Conservation (phyloP, 2,329 filamentous ascomycete genomes). For the Cercospora sp. region DNA sequence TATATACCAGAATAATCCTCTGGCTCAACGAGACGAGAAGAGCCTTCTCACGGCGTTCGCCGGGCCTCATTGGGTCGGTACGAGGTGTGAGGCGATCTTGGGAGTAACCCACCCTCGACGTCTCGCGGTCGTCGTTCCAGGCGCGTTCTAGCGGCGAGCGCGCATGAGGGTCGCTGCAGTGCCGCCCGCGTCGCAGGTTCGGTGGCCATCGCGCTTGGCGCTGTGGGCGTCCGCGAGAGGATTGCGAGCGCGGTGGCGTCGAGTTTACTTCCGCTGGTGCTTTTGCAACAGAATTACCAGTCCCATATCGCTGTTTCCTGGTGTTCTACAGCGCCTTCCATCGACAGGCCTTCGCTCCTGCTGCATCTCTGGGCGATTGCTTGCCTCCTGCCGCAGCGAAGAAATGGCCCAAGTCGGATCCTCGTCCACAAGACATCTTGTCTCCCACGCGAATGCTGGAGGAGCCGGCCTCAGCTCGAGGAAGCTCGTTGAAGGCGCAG, state of each 20-base stretch:
- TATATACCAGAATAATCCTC: slow-evolving; percentile 1
- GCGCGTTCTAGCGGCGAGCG: slow-evolving; percentile 12
- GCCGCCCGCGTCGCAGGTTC: not conserved
- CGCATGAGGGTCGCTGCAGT: not conserved
- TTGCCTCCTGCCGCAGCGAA: not conserved
- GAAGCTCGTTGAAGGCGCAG: not conserved
- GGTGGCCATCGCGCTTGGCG: slow-evolving; percentile 4
- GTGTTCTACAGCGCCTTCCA: not conserved
- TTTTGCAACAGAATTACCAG: not conserved
- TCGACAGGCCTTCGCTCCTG: not conserved
- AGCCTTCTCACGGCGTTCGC: not conserved
- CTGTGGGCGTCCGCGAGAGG: not conserved
- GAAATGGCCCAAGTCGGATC: not conserved
- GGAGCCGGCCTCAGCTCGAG: not conserved
- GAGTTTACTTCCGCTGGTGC: not conserved
- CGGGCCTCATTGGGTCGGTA: slow-evolving; percentile 5
- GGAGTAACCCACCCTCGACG: not conserved
- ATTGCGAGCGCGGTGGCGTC: not conserved
- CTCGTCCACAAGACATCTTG: not conserved
- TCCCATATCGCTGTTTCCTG: not conserved
- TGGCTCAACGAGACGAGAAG: not conserved
- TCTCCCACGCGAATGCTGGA: slow-evolving; percentile 1
- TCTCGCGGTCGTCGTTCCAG: slow-evolving; percentile 12
- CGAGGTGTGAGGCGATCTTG: not conserved
- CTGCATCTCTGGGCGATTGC: not conserved